Base-by-base conservation (phyloP, 176 grass and related monocot genomes). In the Juncus effusus region DNA sequence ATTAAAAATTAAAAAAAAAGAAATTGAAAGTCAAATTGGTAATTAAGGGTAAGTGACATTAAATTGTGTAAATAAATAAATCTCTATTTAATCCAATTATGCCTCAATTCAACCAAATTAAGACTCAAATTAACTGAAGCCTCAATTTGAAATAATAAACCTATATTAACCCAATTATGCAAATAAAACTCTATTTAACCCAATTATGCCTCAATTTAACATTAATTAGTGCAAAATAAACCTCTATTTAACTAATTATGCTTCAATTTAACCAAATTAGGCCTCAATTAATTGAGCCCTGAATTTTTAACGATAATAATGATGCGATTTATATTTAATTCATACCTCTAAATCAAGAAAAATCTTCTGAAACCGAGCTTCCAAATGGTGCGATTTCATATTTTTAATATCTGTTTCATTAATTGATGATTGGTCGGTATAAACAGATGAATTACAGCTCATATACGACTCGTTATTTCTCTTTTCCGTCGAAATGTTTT, bases 301-400 rank as follows among this genome's bases (percentile, higher is more conserved):
- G 19, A 28, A 28, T 28, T 28, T 28, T 28, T 28, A 28, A 28
- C 19, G 19, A 28, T 28, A 28, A 28, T 28, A 28, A 28, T 28
- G 19, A 28, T 28, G 19, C 19, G 19, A 28, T 28, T 28, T 28
- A 12, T 42, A 58, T 4, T 45, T 15, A 75, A 80, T 67, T 13
- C 15, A 62, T 80, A 97, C 94, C 94, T 92, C 64, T 50, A 97
- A 78, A 77, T 89, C 75, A 59, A 97, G 75, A 84, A 36, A 40
- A 60, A 86, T 78, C 7, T 84, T 78, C 68, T 80, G 80, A 80
- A 70, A 93, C 72, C 79, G 87, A 15, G 72, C 88, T 93, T 90
- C 78, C 56, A 99, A 79, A 86, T 93, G 85, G 39, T 90, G 78
- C 81, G 92, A 76, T 79, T 74, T 89, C 64, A 86, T 62, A 64